Evolutionary conservation across 352 stramenopile genomes (phyloP), one percentile per base, ranked within the genome.

Genomic region (Pythium phragmiticola): DNA sequence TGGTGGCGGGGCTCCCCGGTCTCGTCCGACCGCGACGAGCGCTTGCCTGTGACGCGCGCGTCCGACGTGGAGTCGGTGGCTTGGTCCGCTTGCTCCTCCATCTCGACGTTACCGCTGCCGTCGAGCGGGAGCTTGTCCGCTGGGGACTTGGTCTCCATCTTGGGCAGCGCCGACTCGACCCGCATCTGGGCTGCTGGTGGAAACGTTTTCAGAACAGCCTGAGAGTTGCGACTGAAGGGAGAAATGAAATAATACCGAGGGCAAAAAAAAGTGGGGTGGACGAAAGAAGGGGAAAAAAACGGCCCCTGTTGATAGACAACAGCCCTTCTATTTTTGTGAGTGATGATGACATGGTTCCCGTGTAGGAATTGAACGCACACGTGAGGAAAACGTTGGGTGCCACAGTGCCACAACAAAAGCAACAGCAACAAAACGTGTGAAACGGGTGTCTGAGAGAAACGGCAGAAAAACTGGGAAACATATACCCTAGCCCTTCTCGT

Each of bases 61-160:
- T 23, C 13, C 4, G 50, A 5, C 45, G 30, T 12, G 8, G 43
- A 3, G 34, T 8, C 14, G 6, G 26, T 14, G 48, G 21, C 7
- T 8, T 19, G 17, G 6, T 30, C 16, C 6, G 11, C 60, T 6
- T 66, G 37, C 50, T 21, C 16, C 17, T 43, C 42, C 56, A 63
- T 63, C n/a, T 46, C 37, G 39, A 30, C 26, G 26, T 30, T 30
- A 5, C 26, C 4, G 1, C 17, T 16, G 26, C 39, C 54, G 26
- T 68, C 50, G 16, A 50, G 12, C 41, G 48, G n/a, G 16, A 63
- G 36, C 49, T 68, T 67, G 36, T n/a, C 14, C 36, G 28, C 49
- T n/a, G 17, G 59, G 23, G 54, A 46, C 55, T 63, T 59, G 37
- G 63, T 64, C 46, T 63, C 54, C 63, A 69, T 68, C 47, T 68